Conservation (phyloP, 2,329 filamentous ascomycete genomes). For the Neurospora sp. region DNA sequence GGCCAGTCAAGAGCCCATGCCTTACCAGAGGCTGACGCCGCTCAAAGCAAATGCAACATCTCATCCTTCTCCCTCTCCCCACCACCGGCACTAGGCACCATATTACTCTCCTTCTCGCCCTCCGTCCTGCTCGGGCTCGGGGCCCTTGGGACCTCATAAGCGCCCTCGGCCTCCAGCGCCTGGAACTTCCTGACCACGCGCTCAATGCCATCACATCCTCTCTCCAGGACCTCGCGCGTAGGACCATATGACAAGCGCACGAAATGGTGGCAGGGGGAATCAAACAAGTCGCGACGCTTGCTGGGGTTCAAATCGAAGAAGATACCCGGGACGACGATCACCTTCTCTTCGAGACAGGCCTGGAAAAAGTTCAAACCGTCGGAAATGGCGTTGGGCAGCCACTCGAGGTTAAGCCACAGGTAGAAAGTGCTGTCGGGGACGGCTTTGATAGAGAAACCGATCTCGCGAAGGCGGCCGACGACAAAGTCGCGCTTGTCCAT, state of each 20-base stretch:
- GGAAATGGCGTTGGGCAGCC: constrained; percentile 68
- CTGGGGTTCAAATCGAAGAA: constrained; percentile 96
- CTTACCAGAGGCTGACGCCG: not conserved
- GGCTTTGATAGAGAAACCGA: constrained; percentile 79
- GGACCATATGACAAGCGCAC: constrained; percentile 79
- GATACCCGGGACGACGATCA: constrained; percentile 93
- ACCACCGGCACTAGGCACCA: not conserved
- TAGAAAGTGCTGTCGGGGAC: constrained; percentile 92
- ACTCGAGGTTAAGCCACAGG: constrained; percentile 61
- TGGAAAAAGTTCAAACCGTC: constrained; percentile 97
- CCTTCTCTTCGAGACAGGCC: constrained; percentile 84
- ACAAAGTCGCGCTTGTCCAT: constrained; percentile 87
- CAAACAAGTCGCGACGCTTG: constrained; percentile 81
- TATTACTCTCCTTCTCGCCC: not conserved
- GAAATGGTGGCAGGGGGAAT: constrained; percentile 89
- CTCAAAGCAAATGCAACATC: not conserved
- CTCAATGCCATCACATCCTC: constrained; percentile 77
- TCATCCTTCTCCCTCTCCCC: not conserved
- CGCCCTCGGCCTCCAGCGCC: not conserved
- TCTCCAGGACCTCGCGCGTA: constrained; percentile 66
- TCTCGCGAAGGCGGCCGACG: constrained; percentile 64
- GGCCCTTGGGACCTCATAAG: not conserved
- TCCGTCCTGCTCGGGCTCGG: not conserved
- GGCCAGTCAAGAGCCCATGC: not conserved
- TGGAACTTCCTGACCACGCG: constrained; percentile 60